These are phyloP conservation scores for Rubia occidens DNA, from an alignment of 305 asterid genomes.

Conservation along the genomic window DNA sequence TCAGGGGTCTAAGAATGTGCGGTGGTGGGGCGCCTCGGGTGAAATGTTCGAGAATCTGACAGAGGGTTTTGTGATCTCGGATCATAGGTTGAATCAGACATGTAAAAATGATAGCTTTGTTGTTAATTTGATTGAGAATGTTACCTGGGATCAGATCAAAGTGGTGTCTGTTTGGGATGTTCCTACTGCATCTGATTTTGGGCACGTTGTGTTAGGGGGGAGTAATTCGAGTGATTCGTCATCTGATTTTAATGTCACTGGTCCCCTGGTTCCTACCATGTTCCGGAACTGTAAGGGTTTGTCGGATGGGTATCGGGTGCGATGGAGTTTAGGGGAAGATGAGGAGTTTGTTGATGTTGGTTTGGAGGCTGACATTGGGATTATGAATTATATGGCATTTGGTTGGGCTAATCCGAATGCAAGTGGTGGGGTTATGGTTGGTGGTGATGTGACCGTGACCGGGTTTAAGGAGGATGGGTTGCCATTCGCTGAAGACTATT, in stretches of 20 bases:
- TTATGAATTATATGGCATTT: slow-evolving; percentile 73
- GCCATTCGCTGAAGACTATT: slow-evolving; percentile 83
- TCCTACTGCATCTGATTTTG: slow-evolving; percentile 80
- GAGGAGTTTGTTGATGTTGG: slow-evolving; percentile 53
- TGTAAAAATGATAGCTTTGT: slow-evolving; percentile 57
- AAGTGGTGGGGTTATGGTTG: slow-evolving; percentile 58
- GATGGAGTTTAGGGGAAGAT: slow-evolving; percentile 60
- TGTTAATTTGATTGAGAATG: slow-evolving; percentile 50
- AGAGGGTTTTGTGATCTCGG: slow-evolving; percentile 58
- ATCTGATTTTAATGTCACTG: slow-evolving; percentile 16
- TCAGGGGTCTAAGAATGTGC: slow-evolving; percentile 70
- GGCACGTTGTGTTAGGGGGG: slow-evolving; percentile 51
- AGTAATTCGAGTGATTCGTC: slow-evolving; percentile 23
- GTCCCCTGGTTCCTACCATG: slow-evolving; percentile 37
- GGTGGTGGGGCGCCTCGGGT: slow-evolving; percentile 88
- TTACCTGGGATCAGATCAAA: slow-evolving; percentile 70
- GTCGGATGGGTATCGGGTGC: slow-evolving; percentile 55
- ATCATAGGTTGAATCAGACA: slow-evolving; percentile 51
- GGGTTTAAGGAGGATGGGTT: slow-evolving; percentile 68
- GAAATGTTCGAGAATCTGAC: slow-evolving; percentile 63
- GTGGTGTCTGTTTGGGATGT: slow-evolving; percentile 77
- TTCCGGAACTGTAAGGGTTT: slow-evolving; percentile 65
- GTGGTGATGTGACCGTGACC: slow-evolving; percentile 71
- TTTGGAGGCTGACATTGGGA: slow-evolving; percentile 70
- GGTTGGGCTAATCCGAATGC: slow-evolving; percentile 89